These are phyloP conservation scores for Colletotrichum agaves DNA, from an alignment of 2,329 filamentous ascomycete species.

Conservation along the genomic window DNA sequence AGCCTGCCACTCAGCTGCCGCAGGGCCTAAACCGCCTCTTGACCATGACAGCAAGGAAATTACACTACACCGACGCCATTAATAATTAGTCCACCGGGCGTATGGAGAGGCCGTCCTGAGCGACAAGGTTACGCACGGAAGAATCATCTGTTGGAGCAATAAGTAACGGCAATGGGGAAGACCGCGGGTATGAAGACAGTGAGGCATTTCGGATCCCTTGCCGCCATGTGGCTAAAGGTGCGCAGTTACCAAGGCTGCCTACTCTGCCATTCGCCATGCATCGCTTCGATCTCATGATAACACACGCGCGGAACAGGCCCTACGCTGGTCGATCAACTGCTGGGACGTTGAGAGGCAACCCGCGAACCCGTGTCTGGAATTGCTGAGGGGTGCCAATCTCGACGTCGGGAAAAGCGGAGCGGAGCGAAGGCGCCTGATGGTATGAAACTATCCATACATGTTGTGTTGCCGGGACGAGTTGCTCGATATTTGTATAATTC, in stretches of 20 bases:
- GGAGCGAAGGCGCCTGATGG: conserved; percentile 15
- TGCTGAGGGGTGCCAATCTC: conserved; percentile 26
- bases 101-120: not conserved
- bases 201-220: conserved; percentile 7
- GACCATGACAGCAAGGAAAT: not conserved
- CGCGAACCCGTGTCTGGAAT: conserved; percentile 20
- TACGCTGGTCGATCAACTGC: conserved; percentile 16
- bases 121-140: conserved; percentile 19
- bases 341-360: not conserved
- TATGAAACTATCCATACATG: conserved; percentile 31
- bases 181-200: conserved; percentile 14
- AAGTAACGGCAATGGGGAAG: conserved; percentile 1
- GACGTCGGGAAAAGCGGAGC: conserved; percentile 23
- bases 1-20: not conserved
- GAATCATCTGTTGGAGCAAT: not conserved
- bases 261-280: not conserved
- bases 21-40: not conserved
- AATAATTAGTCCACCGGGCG: not conserved
- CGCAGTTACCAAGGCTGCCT: not conserved
- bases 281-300: conserved; percentile 1
- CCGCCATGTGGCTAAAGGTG: conserved; percentile 28
- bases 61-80: not conserved
- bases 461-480: conserved; percentile 29
- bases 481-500: conserved; percentile 28
- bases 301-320: not conserved